Evolutionary conservation across 371 early-diverging fungal species (phyloP).

Genomic region (Gilbertella persicaria): DNA sequence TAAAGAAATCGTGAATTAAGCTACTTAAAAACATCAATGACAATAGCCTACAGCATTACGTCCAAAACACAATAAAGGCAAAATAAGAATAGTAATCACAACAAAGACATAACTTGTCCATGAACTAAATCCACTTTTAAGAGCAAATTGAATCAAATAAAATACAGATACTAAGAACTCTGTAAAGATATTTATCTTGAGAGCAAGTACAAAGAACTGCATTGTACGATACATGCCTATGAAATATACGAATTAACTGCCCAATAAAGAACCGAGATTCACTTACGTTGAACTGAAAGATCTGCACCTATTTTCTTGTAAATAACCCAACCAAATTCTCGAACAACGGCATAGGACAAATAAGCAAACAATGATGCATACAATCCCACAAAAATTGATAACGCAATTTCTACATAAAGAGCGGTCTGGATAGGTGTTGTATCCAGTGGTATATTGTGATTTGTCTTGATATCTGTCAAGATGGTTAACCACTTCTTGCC

Average conservation of each 20-base stretch:
- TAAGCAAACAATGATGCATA: slow-evolving; percentile 40
- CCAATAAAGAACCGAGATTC: background rate
- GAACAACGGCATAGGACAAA: slow-evolving; percentile 36
- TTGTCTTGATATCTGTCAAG: slow-evolving; percentile 11
- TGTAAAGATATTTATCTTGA: slow-evolving; percentile 41
- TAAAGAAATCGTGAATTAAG: slow-evolving; percentile 8
- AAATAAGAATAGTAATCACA: slow-evolving; percentile 35
- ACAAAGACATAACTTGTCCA: slow-evolving; percentile 35
- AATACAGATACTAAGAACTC: slow-evolving; percentile 42
- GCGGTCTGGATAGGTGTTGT: slow-evolving; percentile 34
- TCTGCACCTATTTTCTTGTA: slow-evolving; percentile 57
- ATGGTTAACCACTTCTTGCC: slow-evolving; percentile 33
- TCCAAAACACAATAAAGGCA: slow-evolving; percentile 47
- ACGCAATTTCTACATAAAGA: slow-evolving; percentile 37
- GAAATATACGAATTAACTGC: too few species aligned
- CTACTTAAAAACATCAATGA: background rate
- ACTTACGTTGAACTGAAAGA: slow-evolving; percentile 43
- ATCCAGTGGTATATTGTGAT: slow-evolving; percentile 9
- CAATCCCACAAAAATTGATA: slow-evolving; percentile 30
- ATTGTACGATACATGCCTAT: slow-evolving; percentile 36
- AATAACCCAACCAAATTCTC: slow-evolving; percentile 51
- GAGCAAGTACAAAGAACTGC: slow-evolving; percentile 37
- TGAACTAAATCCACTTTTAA: slow-evolving; percentile 14
- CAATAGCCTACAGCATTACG: slow-evolving; percentile 34
- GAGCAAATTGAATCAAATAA: slow-evolving; percentile 36